Conservation (phyloP, 345 rosid species). For the Syzygium grande region DNA sequence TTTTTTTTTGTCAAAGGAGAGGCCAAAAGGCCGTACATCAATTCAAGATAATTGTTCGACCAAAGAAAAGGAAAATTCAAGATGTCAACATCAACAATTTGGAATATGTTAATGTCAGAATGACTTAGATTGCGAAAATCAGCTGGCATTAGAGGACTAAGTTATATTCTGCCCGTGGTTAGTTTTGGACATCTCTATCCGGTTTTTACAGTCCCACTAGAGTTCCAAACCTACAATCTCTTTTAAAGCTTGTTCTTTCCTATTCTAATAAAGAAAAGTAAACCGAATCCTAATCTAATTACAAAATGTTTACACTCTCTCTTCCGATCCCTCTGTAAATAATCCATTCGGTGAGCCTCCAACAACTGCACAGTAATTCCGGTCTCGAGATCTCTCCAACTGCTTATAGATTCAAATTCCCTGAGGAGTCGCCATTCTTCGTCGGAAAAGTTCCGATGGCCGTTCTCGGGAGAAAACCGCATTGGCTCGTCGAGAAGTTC, state of each 20-base stretch:
- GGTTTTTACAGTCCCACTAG: not conserved
- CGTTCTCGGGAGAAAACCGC: not conserved
- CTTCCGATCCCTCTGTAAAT: not conserved
- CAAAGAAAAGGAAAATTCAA: not conserved
- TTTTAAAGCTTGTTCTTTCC: not conserved
- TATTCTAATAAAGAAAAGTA: not conserved
- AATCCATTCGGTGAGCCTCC: not conserved
- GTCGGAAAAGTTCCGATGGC: not conserved
- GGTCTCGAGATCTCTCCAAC: not conserved
- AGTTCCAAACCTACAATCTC: not conserved
- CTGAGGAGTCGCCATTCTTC: not conserved
- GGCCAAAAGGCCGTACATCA: not conserved
- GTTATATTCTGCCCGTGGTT: not conserved
- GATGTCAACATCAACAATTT: not conserved
- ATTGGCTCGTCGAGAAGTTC: not conserved
- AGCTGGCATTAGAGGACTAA: not conserved
- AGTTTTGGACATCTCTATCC: not conserved
- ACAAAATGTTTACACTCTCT: not conserved
- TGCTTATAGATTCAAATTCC: not conserved
- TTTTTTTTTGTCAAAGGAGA: not conserved
- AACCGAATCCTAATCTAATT: not conserved
- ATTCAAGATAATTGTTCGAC: not conserved
- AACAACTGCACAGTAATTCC: not conserved
- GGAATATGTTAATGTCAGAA: not conserved
- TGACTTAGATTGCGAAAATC: not conserved